Conservation (phyloP, 257 asterid genomes). For the Ocimum tenuiflorum region DNA sequence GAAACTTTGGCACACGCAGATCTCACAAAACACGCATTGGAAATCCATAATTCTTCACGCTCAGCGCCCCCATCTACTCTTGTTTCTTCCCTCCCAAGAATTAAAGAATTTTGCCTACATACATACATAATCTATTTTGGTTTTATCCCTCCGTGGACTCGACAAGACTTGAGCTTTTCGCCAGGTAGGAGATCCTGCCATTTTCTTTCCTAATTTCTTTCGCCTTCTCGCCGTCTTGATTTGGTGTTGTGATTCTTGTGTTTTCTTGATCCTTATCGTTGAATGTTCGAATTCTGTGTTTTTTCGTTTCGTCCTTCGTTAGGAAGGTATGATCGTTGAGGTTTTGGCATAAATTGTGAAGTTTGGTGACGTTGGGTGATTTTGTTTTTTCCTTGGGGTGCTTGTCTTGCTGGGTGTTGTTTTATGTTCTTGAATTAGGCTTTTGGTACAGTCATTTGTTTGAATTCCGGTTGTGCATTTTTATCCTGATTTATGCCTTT, state of each 20-base stretch:
- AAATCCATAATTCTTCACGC: constrained; percentile 13
- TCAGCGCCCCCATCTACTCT: constrained; percentile 13
- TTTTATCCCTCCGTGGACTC: constrained; percentile 31
- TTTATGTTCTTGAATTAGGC: constrained; percentile 21
- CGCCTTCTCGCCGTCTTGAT: constrained; percentile 8
- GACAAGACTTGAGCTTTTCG: constrained; percentile 29
- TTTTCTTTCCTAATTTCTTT: constrained; percentile 5
- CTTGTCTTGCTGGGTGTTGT: constrained; percentile 23
- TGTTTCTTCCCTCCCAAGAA: constrained; percentile 7
- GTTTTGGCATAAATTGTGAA: constrained; percentile 21
- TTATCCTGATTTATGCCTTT: neutral
- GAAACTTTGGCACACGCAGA: constrained; percentile 24
- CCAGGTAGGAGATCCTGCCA: constrained; percentile 18
- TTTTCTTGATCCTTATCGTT: constrained; percentile 27
- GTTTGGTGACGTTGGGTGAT: constrained; percentile 24
- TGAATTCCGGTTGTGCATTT: constrained; percentile 12
- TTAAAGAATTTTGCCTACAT: constrained; percentile 10
- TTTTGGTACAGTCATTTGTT: constrained; percentile 13
- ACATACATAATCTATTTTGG: constrained; percentile 4
- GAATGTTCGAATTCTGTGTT: constrained; percentile 7
- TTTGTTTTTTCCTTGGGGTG: constrained; percentile 27
- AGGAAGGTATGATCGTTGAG: constrained; percentile 36
- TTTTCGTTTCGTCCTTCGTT: neutral
- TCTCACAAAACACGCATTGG: constrained; percentile 18
- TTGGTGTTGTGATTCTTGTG: constrained; percentile 10